These are phyloP conservation scores for Eruca vesicaria DNA, from an alignment of 441 rosid genomes.

Conservation along the genomic window DNA sequence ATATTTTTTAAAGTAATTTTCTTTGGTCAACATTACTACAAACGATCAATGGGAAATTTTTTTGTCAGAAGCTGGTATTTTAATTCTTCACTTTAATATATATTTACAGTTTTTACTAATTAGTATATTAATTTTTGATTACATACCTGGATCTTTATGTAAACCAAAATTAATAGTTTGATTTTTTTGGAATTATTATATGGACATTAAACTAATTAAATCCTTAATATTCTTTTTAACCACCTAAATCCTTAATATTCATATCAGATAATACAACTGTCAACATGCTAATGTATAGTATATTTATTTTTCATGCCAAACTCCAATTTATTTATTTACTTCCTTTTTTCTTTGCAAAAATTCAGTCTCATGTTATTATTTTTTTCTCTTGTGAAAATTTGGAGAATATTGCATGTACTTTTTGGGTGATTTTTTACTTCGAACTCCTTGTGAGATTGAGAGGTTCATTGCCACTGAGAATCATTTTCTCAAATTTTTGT, in stretches of 20 bases:
- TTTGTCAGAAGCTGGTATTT: too few species aligned
- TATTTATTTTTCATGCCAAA: conserved; percentile 30
- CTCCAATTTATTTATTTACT: conserved; percentile 26
- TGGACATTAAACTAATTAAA: conserved; percentile 49
- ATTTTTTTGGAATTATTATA: conserved; percentile 68
- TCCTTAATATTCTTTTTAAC: conserved; percentile 46
- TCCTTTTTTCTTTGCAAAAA: conserved; percentile 54
- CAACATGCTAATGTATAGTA: conserved; percentile 46
- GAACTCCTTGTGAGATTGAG: conserved; percentile 12
- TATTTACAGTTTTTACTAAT: too few species aligned
- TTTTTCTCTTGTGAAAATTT: conserved; percentile 3
- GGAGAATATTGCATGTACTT: conserved; percentile 43
- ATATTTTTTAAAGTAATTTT: too few species aligned
- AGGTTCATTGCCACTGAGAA: conserved; percentile 34
- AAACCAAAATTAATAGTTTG: conserved; percentile 89
- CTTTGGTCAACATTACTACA: too few species aligned
- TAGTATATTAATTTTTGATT: too few species aligned
- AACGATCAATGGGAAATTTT: too few species aligned
- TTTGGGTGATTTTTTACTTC: conserved; percentile 18
- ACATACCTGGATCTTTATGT: too few species aligned
- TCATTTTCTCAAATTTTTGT: too few species aligned
- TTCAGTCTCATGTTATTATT: conserved; percentile 44
- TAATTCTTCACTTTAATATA: too few species aligned
- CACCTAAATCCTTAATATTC: too few species aligned
- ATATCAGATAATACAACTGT: conserved; percentile 39